These are phyloP conservation scores for Xylaria venustula DNA, from an alignment of 495 filamentous ascomycete genomes.

Conservation along the genomic window DNA sequence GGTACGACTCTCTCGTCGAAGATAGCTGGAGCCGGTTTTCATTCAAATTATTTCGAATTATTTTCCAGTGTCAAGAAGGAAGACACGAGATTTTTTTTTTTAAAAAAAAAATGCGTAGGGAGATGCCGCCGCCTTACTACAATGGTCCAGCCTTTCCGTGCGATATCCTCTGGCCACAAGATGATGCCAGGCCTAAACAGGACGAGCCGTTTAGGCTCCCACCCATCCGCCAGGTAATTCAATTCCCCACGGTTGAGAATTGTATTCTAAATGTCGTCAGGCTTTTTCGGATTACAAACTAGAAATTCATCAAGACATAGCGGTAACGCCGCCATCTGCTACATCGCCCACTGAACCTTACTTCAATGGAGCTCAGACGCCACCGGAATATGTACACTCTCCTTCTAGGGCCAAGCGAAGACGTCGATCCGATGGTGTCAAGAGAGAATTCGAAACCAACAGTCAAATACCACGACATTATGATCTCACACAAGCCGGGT, in stretches of 20 bases:
- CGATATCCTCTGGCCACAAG: too few species aligned
- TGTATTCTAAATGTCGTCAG: constrained; percentile 27
- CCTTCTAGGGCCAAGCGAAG: constrained; percentile 37
- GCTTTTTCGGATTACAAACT: constrained; percentile 35
- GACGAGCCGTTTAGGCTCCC: constrained; percentile 25
- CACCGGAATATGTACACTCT: constrained; percentile 38
- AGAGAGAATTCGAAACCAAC: constrained; percentile 24
- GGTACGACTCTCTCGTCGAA: too few species aligned
- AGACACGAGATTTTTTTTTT: too few species aligned
- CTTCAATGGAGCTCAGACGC: constrained; percentile 21
- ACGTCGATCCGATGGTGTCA: constrained; percentile 30
- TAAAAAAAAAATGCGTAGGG: too few species aligned
- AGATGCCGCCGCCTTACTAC: too few species aligned
- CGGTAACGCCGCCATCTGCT: constrained; percentile 23
- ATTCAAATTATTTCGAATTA: too few species aligned
- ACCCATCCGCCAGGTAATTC: constrained; percentile 42
- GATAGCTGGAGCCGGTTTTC: too few species aligned
- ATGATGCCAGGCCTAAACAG: too few species aligned
- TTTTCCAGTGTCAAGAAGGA: too few species aligned
- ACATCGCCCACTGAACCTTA: constrained; percentile 22
- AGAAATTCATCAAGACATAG: constrained; percentile 15
- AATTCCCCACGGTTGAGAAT: background rate
- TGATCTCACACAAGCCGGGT: constrained; percentile 21
- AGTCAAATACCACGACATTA: constrained; percentile 36
- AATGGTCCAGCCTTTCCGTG: too few species aligned